Base-by-base conservation (phyloP, 2,329 filamentous ascomycete genomes). In the Penicillium sp. region DNA sequence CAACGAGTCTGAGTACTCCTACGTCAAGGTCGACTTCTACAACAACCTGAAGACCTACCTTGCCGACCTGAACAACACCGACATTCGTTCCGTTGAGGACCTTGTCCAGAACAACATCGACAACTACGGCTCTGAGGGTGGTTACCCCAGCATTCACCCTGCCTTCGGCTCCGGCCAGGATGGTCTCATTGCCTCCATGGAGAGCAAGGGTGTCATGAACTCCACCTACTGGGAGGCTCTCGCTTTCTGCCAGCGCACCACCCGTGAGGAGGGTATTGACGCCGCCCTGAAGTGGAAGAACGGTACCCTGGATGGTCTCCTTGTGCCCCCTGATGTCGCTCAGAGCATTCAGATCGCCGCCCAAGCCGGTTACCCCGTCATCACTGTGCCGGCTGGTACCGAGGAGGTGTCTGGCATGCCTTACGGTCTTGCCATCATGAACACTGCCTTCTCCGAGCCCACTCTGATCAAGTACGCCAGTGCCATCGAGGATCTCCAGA, bases 1-100 rank as follows among this genome's bases (percentile, higher is more conserved):
- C n/a, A 90, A 91, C 58, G 84, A 90, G 72, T 90, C 86, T 14
- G 88, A 91, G 70, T 91, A 87, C 73, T 89, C 86, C 0, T 84
- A 88, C 49, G 80, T 91, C 62, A 90, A 90, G 71, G 84, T 87
- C 0, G 74, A 79, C n/a, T 78, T 81, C 43, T 80, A 84, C 65
- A 84, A 87, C 72, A 83, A 88, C 71, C 83, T 90, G 70, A 80
- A 81, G 54, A 71, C 76, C 1, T 91, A 90, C 63, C 82, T 90
- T 0, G 77, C 82, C 0, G 82, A 86, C 61, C 78, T 90, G 0
- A 74, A 77, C 24, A 89, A 89, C 73, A 88, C 85, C 6, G 69
- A 79, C 6, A 80, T 89, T 37, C 79, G 77, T 33, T 81, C 80
- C 1, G 74, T 90, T 0, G 83, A 87, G 61, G 87, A 90, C 62